Percentiles rank a stretch among this genome's conserved stretches.
phyloP scores from a whole-genome alignment of 1,139 yeast species.

The Taiozyma onychis region DNA sequence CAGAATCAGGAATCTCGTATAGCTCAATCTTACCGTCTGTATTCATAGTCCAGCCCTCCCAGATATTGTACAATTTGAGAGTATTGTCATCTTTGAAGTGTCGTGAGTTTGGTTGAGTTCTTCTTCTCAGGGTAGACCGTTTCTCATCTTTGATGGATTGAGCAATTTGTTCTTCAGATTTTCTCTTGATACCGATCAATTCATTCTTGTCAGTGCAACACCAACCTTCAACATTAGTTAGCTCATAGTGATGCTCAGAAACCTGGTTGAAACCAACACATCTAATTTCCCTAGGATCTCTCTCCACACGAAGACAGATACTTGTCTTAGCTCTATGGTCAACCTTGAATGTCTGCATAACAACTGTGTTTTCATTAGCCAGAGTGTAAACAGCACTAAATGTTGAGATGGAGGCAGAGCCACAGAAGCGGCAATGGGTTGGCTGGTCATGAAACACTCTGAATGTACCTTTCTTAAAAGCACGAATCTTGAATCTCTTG shows the following conservation, averaged over 20 bases:
- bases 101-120: conserved; percentile 9
- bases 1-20: conserved; percentile 54
- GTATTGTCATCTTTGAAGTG: conserved; percentile 9
- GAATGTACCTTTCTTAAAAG: conserved; percentile 54
- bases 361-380: conserved; percentile 47
- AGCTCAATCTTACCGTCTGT: conserved; percentile 55
- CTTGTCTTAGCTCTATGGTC: conserved; percentile 73
- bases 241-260: conserved; percentile 65
- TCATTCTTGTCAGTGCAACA: conserved; percentile 71
- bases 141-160: conserved; percentile 12
- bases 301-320: conserved; percentile 82
- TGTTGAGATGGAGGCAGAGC: conserved; percentile 74
- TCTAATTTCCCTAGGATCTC: conserved; percentile 88
- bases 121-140: conserved; percentile 15
- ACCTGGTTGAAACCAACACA: conserved; percentile 80
- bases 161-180: conserved; percentile 28
- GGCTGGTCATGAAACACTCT: conserved; percentile 78
- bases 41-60: conserved; percentile 81
- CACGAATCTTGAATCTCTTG: conserved; percentile 52
- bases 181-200: conserved; percentile 63
- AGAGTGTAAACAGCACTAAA: conserved; percentile 71
- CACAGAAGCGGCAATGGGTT: conserved; percentile 86
- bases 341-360: conserved; percentile 67
- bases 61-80: conserved; percentile 33
- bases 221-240: conserved; percentile 67